A percentile compares a stretch with the other conserved stretches of the same genome.
phyloP scores from a whole-genome alignment of 768 basidiomycete genomes.

The Ramaria sp. region DNA sequence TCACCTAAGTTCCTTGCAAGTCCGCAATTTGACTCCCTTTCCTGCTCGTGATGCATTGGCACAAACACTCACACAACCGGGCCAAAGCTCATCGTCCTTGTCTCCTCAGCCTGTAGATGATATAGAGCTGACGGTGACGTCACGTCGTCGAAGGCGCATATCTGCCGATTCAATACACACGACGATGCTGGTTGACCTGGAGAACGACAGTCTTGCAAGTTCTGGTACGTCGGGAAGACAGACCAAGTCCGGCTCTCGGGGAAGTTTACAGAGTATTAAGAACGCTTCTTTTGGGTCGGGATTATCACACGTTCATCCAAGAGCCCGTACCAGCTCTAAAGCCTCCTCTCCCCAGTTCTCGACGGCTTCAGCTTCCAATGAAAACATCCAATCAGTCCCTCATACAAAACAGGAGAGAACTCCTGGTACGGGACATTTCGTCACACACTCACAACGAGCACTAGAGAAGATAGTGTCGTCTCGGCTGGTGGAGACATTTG shows the following conservation, averaged over 20 bases:
- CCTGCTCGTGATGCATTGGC: constrained; percentile 70
- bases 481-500: constrained; percentile 68
- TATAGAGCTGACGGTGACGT: constrained; percentile 47
- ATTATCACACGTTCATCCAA: constrained; percentile 24
- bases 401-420: not conserved
- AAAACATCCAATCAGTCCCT: not conserved
- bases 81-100: constrained; percentile 44
- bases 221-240: constrained; percentile 22
- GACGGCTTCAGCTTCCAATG: constrained; percentile 12
- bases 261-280: constrained; percentile 24
- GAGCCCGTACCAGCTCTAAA: constrained; percentile 32
- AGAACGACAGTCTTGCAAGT: not conserved
- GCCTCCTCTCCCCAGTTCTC: constrained; percentile 30
- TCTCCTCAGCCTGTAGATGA: constrained; percentile 58
- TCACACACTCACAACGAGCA: constrained; percentile 39
- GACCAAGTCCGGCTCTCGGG: constrained; percentile 35
- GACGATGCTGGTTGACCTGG: not conserved
- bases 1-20: constrained; percentile 61
- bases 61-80: constrained; percentile 60
- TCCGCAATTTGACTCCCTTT: constrained; percentile 78
- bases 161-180: constrained; percentile 41
- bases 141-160: constrained; percentile 47
- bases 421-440: not conserved
- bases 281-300: constrained; percentile 14
- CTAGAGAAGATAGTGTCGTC: constrained; percentile 64